Conservation (phyloP, 768 basidiomycete species). For the Calocybe indica region DNA sequence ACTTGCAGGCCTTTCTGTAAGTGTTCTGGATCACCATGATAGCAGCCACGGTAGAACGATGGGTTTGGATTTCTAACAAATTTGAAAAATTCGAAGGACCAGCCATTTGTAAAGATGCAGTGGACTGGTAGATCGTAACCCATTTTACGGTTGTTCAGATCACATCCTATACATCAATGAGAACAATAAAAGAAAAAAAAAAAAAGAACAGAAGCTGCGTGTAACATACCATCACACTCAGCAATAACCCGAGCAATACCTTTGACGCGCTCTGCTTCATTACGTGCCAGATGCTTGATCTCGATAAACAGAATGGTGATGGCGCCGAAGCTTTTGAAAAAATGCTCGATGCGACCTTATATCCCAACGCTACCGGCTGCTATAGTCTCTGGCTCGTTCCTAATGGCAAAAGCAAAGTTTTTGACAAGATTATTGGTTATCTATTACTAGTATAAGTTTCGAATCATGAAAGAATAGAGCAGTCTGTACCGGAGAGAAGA, state of each 20-base stretch:
- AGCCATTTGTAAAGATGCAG: neutral
- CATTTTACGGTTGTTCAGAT: neutral
- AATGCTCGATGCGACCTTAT: conserved; percentile 11
- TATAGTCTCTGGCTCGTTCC: conserved; percentile 14
- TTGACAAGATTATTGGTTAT: conserved; percentile 14
- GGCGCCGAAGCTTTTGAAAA: conserved; percentile 15
- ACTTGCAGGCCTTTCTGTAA: conserved; percentile 15
- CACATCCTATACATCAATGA: neutral
- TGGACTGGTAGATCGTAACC: neutral
- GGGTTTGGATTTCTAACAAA: conserved; percentile 9
- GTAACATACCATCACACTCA: conserved; percentile 12
- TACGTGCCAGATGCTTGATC: conserved; percentile 12
- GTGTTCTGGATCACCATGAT: conserved; percentile 15
- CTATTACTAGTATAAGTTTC: conserved; percentile 10
- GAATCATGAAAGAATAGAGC: conserved; percentile 5
- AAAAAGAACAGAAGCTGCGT: neutral
- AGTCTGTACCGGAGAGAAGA: conserved; percentile 13
- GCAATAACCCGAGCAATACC: conserved; percentile 15
- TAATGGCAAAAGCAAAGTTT: conserved; percentile 11
- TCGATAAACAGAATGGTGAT: conserved; percentile 13
- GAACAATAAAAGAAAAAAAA: neutral
- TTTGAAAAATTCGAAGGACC: neutral
- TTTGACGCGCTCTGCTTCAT: conserved; percentile 11
- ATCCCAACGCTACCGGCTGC: conserved; percentile 6
- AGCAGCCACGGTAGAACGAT: conserved; percentile 16